Base-by-base conservation (phyloP, 768 basidiomycete genomes). In the Leccinum aurantiacum region DNA sequence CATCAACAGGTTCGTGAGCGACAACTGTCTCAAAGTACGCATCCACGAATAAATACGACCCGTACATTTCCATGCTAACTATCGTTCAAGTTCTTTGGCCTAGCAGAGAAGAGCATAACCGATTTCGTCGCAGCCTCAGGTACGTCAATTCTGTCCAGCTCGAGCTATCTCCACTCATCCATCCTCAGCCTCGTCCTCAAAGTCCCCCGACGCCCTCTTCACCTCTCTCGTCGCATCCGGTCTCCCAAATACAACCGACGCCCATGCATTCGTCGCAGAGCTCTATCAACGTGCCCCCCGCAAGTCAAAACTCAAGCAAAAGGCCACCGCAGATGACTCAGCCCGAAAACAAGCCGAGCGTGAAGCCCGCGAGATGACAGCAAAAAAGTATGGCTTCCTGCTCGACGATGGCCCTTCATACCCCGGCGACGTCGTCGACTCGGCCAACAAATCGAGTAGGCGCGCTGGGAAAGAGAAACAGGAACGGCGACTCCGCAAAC, bases 121-220 rank as follows among this genome's bases (percentile, higher is more conserved):
- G 89, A 93, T 77, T 97, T 88, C 73, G 88, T 97, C 37, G 79
- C 92, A 72, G 92, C 92, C 53, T 87, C 90, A 74, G 93, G 92
- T 89, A 63, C 44, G 82, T 71, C 29, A 53, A 29, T 46, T 31
- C 17, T 44, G 0, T 35, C 13, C 24, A 1, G 29, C 37, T 15
- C n/a, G 1, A 9, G 0, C 15, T 3, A 8, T 6, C 4, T 17
- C 24, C 1, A 31, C 58, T 66, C 54, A 61, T 57, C 15, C 58
- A 31, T 53, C 35, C 15, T 57, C 48, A 68, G 93, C 92, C n/a
- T 86, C 89, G 4, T 87, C 89, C 57, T 82, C 93, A 56, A 95
- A 95, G 73, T 84, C 88, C 9, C 81, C 91, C 11, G 88, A 92
- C 44, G 82, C 82, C 47, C 83, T 98, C 41, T 93, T 94, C 70